These are phyloP conservation scores for Yarrowia sp. DNA, from an alignment of 805 yeast genomes.

Conservation along the genomic window DNA sequence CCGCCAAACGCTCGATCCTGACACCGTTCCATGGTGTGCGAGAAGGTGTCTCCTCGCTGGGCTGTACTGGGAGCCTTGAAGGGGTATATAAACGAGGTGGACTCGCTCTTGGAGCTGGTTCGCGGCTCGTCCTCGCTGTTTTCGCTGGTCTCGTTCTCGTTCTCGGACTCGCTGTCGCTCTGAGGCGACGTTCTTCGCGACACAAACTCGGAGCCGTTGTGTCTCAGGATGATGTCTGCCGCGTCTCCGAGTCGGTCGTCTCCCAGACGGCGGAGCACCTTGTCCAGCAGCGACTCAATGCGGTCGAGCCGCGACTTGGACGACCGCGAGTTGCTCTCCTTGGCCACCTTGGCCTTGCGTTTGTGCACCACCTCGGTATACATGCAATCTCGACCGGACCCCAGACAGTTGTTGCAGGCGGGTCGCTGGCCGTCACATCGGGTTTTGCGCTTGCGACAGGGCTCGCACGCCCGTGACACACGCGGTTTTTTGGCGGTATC, in stretches of 20 bases:
- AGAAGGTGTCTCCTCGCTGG: constrained; percentile 24
- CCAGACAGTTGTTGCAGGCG: constrained; percentile 75
- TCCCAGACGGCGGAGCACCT: constrained; percentile 31
- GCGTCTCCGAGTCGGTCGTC: constrained; percentile 29
- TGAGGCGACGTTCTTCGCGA: constrained; percentile 7
- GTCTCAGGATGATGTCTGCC: constrained; percentile 15
- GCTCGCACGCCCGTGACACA: constrained; percentile 85
- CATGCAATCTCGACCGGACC: constrained; percentile 77
- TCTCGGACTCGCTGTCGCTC: constrained; percentile 2
- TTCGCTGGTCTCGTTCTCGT: constrained; percentile 4
- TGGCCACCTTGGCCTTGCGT: constrained; percentile 38
- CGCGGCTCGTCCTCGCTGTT: constrained; percentile 17
- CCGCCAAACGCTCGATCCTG: constrained; percentile 9
- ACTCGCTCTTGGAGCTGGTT: constrained; percentile 10
- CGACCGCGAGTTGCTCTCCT: constrained; percentile 21
- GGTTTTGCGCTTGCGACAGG: constrained; percentile 75
- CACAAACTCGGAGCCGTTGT: constrained; percentile 27
- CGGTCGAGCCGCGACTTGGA: constrained; percentile 42
- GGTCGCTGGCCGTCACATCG: constrained; percentile 72
- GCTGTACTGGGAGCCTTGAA: constrained; percentile 19
- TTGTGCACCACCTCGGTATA: constrained; percentile 43
- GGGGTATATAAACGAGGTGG: constrained; percentile 30
- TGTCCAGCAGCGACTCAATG: constrained; percentile 44
- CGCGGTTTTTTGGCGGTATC: constrained; percentile 49
- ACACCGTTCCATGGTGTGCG: constrained; percentile 28